phyloP scores from a whole-genome alignment of 2,329 filamentous ascomycete genomes.

The Fusarium scirpi region DNA sequence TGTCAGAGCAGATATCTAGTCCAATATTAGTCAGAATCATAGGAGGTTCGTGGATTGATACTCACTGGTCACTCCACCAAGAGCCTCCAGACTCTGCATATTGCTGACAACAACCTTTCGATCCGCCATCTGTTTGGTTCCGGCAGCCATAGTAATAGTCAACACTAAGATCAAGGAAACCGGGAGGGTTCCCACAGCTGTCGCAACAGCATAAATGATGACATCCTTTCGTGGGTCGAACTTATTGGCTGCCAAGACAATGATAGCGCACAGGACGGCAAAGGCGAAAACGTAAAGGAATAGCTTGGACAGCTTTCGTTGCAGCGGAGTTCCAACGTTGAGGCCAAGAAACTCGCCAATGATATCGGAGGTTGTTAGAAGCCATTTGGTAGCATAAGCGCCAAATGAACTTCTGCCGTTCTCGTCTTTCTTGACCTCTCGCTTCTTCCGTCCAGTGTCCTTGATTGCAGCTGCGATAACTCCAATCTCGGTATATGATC shows the following conservation, averaged over 20 bases:
- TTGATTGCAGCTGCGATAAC: slow-evolving; percentile 66
- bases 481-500: slow-evolving; percentile 72
- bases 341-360: slow-evolving; percentile 59
- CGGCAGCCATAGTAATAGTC: slow-evolving; percentile 69
- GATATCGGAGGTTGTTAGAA: slow-evolving; percentile 46
- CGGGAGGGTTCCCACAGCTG: slow-evolving; percentile 59
- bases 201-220: slow-evolving; percentile 56
- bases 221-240: slow-evolving; percentile 52
- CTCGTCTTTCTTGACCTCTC: slow-evolving; percentile 56
- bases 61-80: slow-evolving; percentile 64
- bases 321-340: slow-evolving; percentile 73
- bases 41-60: neutral
- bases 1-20: slow-evolving; percentile 51
- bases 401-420: slow-evolving; percentile 53
- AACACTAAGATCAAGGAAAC: slow-evolving; percentile 63
- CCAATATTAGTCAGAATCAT: neutral
- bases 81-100: slow-evolving; percentile 55
- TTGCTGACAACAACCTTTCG: slow-evolving; percentile 63
- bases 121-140: slow-evolving; percentile 62
- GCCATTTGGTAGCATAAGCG: slow-evolving; percentile 51
- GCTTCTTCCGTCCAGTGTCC: slow-evolving; percentile 49
- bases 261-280: slow-evolving; percentile 39
- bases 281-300: slow-evolving; percentile 66
- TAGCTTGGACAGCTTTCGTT: slow-evolving; percentile 75
- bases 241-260: slow-evolving; percentile 38